Evolutionary conservation across 2,329 filamentous ascomycete genomes (phyloP).

Genomic region (Tricladium varicosporioides): DNA sequence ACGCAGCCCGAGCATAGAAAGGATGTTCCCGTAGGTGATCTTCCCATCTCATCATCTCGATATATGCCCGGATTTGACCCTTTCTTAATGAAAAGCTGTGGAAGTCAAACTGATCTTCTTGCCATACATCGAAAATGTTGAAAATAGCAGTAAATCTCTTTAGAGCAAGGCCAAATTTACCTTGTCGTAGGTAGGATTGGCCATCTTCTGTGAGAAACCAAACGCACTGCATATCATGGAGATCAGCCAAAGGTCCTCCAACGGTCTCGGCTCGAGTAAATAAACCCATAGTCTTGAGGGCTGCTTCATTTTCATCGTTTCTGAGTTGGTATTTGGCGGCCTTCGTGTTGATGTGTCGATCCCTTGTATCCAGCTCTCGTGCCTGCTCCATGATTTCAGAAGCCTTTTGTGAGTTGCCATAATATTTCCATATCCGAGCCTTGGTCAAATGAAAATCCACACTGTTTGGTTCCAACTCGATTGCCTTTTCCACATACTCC

Average conservation of each 20-base stretch:
- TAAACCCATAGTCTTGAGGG: constrained; percentile 83
- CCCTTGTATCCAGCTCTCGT: constrained; percentile 79
- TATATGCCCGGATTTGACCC: constrained; percentile 89
- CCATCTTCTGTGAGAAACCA: constrained; percentile 97
- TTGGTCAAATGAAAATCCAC: constrained; percentile 95
- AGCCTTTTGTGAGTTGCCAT: constrained; percentile 75
- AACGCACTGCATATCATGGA: constrained; percentile 97
- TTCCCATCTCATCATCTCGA: constrained; percentile 97
- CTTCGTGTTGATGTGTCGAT: constrained; percentile 98
- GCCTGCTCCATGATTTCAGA: constrained; percentile 87
- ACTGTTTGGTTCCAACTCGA: constrained; percentile 74
- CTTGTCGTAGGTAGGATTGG: constrained; percentile 79
- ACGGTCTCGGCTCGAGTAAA: constrained; percentile 91
- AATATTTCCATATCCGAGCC: constrained; percentile 91
- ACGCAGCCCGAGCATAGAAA: constrained; percentile 82
- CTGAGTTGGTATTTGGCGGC: constrained; percentile 94
- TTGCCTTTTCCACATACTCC: constrained; percentile 79
- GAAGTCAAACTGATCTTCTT: constrained; percentile 98
- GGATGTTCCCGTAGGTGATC: constrained; percentile 88
- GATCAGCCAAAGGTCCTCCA: constrained; percentile 83
- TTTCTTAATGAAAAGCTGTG: constrained; percentile 97
- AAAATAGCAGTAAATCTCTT: constrained; percentile 88
- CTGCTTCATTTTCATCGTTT: constrained; percentile 85
- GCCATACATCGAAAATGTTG: constrained; percentile 95
- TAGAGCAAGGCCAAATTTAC: constrained; percentile 79